A percentile compares a stretch with the other conserved stretches of the same genome.
These are phyloP conservation scores for Scytalidium sp. DNA, from an alignment of 2,329 filamentous ascomycete species.

Conservation along the genomic window DNA sequence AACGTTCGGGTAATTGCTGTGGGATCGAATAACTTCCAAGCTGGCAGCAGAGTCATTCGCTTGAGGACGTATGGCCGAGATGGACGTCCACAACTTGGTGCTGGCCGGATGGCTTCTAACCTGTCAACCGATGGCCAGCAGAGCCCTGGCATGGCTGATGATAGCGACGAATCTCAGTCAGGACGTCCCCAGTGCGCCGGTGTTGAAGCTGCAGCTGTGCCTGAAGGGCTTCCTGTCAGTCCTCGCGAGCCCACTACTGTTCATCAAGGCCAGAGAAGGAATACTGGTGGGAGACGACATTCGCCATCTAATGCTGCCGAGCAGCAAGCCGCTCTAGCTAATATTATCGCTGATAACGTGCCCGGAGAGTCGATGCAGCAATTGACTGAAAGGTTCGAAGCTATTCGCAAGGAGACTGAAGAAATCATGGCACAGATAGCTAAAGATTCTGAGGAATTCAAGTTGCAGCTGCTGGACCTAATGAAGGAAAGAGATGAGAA, in stretches of 20 bases:
- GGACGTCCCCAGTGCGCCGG: slow-evolving; percentile 45
- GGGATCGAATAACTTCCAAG: slow-evolving; percentile 88
- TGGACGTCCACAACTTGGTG: slow-evolving; percentile 58
- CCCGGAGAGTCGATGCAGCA: slow-evolving; percentile 69
- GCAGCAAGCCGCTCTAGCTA: slow-evolving; percentile 28
- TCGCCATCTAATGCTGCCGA: slow-evolving; percentile 62
- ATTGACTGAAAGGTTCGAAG: slow-evolving; percentile 78
- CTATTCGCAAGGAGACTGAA: slow-evolving; percentile 78
- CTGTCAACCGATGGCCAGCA: slow-evolving; percentile 51
- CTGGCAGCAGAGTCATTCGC: slow-evolving; percentile 80
- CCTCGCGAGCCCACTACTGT: slow-evolving; percentile 63
- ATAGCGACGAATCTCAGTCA: slow-evolving; percentile 41
- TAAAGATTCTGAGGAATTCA: slow-evolving; percentile 70
- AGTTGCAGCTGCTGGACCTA: slow-evolving; percentile 62
- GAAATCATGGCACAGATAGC: slow-evolving; percentile 68
- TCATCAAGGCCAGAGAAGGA: slow-evolving; percentile 53
- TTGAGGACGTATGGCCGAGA: slow-evolving; percentile 71
- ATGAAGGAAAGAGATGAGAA: slow-evolving; percentile 78
- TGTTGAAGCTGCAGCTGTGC: slow-evolving; percentile 58
- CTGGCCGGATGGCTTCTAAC: slow-evolving; percentile 53
- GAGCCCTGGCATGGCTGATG: slow-evolving; percentile 36
- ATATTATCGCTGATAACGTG: slow-evolving; percentile 45
- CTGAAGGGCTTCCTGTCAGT: slow-evolving; percentile 59
- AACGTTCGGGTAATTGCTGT: slow-evolving; percentile 91
- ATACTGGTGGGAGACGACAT: slow-evolving; percentile 69